phyloP scores from a whole-genome alignment of 345 rosid species.

The Erysimum cheiranthoides region DNA sequence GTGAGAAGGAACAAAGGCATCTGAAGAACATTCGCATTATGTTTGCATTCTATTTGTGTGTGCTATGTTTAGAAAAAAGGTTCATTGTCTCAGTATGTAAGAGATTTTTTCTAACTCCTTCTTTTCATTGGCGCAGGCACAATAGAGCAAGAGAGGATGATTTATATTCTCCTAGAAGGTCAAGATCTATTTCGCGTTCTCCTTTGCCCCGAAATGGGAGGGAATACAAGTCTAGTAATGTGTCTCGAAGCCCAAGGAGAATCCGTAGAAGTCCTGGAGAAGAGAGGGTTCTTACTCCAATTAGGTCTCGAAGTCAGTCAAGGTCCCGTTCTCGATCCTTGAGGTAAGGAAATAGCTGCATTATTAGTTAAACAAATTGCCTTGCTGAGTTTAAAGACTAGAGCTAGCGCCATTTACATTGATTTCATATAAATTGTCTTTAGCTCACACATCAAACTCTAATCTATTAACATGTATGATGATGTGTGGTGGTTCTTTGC shows the following conservation, averaged over 20 bases:
- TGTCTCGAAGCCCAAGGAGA: conserved; percentile 60
- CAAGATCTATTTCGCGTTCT: conserved; percentile 67
- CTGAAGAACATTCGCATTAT: conserved; percentile 17
- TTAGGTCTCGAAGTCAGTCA: conserved; percentile 53
- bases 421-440: not conserved
- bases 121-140: conserved; percentile 30
- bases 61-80: not conserved
- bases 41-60: conserved; percentile 18
- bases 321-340: conserved; percentile 59
- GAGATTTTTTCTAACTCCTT: conserved; percentile 24
- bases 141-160: conserved; percentile 50
- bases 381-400: not conserved
- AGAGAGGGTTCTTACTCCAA: conserved; percentile 51
- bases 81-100: not conserved
- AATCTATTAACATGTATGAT: not conserved
- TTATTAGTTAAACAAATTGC: not conserved
- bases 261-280: conserved; percentile 50
- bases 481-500: conserved; percentile 24
- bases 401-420: not conserved
- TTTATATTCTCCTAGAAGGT: conserved; percentile 52
- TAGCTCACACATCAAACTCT: not conserved
- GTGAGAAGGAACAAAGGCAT: conserved; percentile 19
- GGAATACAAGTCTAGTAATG: conserved; percentile 48
- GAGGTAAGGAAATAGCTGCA: conserved; percentile 50
- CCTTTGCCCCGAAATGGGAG: conserved; percentile 57